Base-by-base conservation (phyloP, 352 stramenopile genomes). In the Hyaloperonospora arabidopsidis region DNA sequence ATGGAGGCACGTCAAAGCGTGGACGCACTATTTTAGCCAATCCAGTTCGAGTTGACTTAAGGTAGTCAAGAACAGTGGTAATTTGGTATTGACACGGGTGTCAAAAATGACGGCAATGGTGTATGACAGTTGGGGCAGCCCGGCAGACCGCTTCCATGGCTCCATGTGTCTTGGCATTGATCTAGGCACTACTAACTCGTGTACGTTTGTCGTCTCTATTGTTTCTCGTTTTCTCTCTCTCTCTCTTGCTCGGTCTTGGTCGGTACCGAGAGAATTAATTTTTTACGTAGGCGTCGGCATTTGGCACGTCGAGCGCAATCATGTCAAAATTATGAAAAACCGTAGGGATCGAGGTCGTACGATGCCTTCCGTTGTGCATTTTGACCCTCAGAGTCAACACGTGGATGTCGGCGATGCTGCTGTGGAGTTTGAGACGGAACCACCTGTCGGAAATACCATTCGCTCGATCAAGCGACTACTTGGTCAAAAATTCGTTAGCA, bases 101-200 rank as follows among this genome's bases (percentile, higher is more conserved):
- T 51, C 47, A 40, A 63, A 39, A 40, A 61, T 53, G 52, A 44
- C 57, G 15, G 49, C 58, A 28, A 57, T 68, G 52, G 71, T 64
- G 46, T 92, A 93, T 61, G 79, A 93, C 38, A 89, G 79, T 55
- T 94, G 84, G 84, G 79, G 84, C 29, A 78, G 64, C 60, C 67
- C 74, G 10, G 65, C 55, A 43, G 78, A 90, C 44, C 76, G 70
- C 53, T 91, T 92, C 57, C 69, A 92, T 49, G 81, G 78, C 52
- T 72, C 67, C 39, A 71, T 89, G 46, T 91, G 79, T 60, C 97
- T 99, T 56, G 97, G 97, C 56, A 99, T 99, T 68, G 97, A 99
- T 82, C 82, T 99, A 54, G 97, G 97, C 67, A 99, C 97, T 8
- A 99, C 97, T 21, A 99, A 99, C 80, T 99, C 95, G 15, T 99